Evolutionary conservation across 1,284 basidiomycete genomes (phyloP).

Genomic region (Rhizopogon parksii): DNA sequence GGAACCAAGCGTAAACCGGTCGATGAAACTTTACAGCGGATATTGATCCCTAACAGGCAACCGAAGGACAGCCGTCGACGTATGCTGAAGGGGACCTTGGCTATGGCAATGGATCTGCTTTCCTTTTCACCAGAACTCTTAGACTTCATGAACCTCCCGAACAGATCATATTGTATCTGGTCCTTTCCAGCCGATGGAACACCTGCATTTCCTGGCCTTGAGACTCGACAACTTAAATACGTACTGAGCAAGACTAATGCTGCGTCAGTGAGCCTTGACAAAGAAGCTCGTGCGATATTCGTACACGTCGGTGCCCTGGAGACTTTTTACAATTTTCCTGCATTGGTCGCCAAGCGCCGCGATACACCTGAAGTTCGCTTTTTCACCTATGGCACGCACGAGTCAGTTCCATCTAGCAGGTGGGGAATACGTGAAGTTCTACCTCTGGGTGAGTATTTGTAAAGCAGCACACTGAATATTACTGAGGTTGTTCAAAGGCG

Average conservation of each 20-base stretch:
- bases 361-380: conserved; percentile 45
- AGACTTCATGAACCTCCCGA: conserved; percentile 20
- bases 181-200: conserved; percentile 22
- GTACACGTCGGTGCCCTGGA: conserved; percentile 54
- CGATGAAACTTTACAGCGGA: conserved; percentile 9
- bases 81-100: not conserved
- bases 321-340: conserved; percentile 40
- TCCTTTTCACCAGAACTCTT: conserved; percentile 22
- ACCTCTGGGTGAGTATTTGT: conserved; percentile 44
- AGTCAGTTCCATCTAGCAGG: conserved; percentile 36
- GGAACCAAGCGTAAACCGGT: conserved; percentile 16
- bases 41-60: not conserved
- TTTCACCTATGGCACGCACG: conserved; percentile 59
- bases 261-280: conserved; percentile 31
- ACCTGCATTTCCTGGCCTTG: conserved; percentile 26
- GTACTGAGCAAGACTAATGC: conserved; percentile 41
- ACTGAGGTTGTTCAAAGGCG: conserved; percentile 38
- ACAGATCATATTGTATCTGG: conserved; percentile 36
- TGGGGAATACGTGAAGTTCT: conserved; percentile 62
- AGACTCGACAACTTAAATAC: conserved; percentile 39
- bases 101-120: conserved; percentile 20
- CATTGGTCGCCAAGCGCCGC: conserved; percentile 38
- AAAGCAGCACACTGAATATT: conserved; percentile 9
- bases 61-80: not conserved
- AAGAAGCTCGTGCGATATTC: conserved; percentile 47